Evolutionary conservation across 208 protist species (phyloP), one percentile per base, ranked within the genome.

Genomic region (Crithidia brevicula): DNA sequence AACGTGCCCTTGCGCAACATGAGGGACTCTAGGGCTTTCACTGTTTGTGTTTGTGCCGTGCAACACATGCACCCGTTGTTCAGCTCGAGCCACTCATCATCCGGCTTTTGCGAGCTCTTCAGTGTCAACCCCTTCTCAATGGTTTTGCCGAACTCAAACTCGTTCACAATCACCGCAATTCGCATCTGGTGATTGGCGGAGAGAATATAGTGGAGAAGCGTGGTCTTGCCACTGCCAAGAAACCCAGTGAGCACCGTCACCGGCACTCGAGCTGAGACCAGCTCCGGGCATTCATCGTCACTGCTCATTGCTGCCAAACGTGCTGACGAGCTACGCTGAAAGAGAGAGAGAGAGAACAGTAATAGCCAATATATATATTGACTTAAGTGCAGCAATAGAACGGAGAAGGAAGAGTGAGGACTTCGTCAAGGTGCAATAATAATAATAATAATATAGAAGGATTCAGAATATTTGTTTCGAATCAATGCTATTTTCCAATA

Each of bases 21-120:
- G 27, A 97, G 78, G 1, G 67, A 79, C 78, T 97, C 94, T 1
- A 97, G 82, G 20, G 91, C 90, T 49, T 82, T 71, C 22, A 96
- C 88, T 2, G 91, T 92, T 66, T 96, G 83, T 13, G 85, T 82
- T 65, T 96, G 94, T 7, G 97, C 92, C 2, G 91, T 97, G 83
- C 97, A 99, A 72, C 96, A 98, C 72, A 98, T 93, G 80, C 96
- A 98, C 7, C 97, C 97, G 65, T 98, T 99, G 43, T 89, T 88
- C 42, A 98, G 76, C 81, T 99, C 97, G 18, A 98, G 62, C 89
- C 95, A 98, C 79, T 98, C 96, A 56, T 98, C 94, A 57, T 97
- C 97, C 23, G 83, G 67, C 68, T 98, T 95, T 49, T 97, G 86
- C 3, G 92, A 93, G 67, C 88, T 94, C 45, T 92, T 96, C 30